These are phyloP conservation scores for Cryptosporidium xiaoi DNA, from an alignment of 169 alveolate species.

Conservation along the genomic window DNA sequence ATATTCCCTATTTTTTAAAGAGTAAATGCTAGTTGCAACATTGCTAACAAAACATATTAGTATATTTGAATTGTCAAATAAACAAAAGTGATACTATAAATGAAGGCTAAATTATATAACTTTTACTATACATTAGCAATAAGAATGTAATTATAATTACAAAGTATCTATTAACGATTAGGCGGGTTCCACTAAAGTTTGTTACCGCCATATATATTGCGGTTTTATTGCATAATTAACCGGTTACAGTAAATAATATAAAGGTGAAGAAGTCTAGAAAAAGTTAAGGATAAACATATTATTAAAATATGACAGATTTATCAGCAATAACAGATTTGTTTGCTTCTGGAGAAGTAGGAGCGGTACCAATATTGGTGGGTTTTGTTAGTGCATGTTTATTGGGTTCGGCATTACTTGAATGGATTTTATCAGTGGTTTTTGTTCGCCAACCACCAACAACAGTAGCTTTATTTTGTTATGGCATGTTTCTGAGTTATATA, in stretches of 20 bases:
- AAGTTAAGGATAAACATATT: neutral
- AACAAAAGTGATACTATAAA: neutral
- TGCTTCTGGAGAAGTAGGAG: conserved; percentile 47
- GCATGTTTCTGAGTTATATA: conserved; percentile 71
- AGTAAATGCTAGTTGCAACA: neutral
- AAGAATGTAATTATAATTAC: neutral
- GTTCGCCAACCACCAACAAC: conserved; percentile 74
- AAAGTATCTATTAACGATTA: conserved; percentile 7
- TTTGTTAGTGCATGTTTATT: conserved; percentile 70
- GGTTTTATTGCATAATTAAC: conserved; percentile 19
- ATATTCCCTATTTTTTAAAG: too few relatives aligned
- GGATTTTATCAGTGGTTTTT: conserved; percentile 69
- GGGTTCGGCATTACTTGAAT: conserved; percentile 69
- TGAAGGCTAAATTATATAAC: neutral
- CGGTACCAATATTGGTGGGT: conserved; percentile 72
- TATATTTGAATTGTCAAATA: neutral
- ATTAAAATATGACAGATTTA: conserved; percentile 7
- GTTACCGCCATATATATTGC: conserved; percentile 35
- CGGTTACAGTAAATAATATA: neutral
- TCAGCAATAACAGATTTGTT: conserved; percentile 15
- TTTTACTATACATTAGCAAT: neutral
- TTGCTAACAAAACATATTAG: neutral
- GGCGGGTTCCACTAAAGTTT: neutral
- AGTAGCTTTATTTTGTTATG: conserved; percentile 63
- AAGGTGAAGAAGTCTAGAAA: neutral